Conservation (phyloP, 305 asterid species). For the Coffea humblotiana region DNA sequence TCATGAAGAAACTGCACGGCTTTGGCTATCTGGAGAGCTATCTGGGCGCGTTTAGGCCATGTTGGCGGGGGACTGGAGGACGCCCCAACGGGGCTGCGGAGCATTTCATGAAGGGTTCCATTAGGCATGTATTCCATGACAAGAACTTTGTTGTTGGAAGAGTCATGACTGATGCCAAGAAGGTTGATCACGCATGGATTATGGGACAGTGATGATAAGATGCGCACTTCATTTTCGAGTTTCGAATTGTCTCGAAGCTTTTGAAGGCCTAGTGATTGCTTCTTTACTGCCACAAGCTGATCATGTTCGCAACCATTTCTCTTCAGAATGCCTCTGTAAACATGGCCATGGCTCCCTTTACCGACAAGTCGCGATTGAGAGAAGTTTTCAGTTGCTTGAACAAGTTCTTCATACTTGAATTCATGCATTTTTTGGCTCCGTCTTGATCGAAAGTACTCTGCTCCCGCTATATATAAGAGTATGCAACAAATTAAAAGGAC, state of each 20-base stretch:
- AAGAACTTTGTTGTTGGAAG: constrained; percentile 26
- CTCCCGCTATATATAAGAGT: neutral
- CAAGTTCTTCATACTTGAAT: constrained; percentile 47
- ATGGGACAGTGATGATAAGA: constrained; percentile 40
- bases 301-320: constrained; percentile 24
- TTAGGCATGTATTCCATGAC: constrained; percentile 64
- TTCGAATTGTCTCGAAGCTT: constrained; percentile 57
- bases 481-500: neutral
- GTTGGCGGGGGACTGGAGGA: constrained; percentile 24
- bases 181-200: constrained; percentile 37
- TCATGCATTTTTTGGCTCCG: constrained; percentile 30
- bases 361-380: constrained; percentile 54
- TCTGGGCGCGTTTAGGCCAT: constrained; percentile 51
- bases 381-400: constrained; percentile 52
- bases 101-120: constrained; percentile 61
- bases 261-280: constrained; percentile 53
- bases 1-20: constrained; percentile 52
- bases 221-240: constrained; percentile 51
- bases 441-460: neutral
- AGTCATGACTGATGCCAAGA: constrained; percentile 43
- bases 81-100: constrained; percentile 27
- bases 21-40: constrained; percentile 49
- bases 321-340: constrained; percentile 46
- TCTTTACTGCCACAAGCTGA: constrained; percentile 58
- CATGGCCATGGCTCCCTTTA: constrained; percentile 82